A percentile compares a stretch with the other conserved stretches of the same genome.
Evolutionary conservation across 1,139 yeast species (phyloP).

Genomic region (Diutina neorugosa): DNA sequence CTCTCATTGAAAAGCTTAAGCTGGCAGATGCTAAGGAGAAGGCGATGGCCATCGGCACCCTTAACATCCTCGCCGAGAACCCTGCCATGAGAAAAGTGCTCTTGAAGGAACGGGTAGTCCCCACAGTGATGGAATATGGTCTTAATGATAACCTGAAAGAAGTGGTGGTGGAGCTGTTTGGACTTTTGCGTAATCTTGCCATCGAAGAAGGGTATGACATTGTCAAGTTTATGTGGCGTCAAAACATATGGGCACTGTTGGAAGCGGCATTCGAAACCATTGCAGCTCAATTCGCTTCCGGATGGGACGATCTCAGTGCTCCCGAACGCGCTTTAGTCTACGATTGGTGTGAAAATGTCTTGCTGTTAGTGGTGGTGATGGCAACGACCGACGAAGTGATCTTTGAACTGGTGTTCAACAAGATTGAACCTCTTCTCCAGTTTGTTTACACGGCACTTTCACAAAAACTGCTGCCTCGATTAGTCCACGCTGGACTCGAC

Average conservation of each 20-base stretch:
- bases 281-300: slow-evolving; percentile 30
- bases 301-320: slow-evolving; percentile 15
- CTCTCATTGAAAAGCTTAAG: slow-evolving; percentile 53
- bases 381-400: slow-evolving; percentile 55
- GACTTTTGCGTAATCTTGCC: slow-evolving; percentile 65
- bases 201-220: slow-evolving; percentile 87
- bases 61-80: slow-evolving; percentile 63
- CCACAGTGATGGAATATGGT: slow-evolving; percentile 49
- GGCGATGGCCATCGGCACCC: slow-evolving; percentile 66
- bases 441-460: slow-evolving; percentile 32
- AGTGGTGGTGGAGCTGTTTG: slow-evolving; percentile 68
- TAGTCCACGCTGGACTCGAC: slow-evolving; percentile 45
- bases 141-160: slow-evolving; percentile 62
- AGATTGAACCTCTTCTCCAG: slow-evolving; percentile 28
- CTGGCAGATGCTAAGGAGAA: slow-evolving; percentile 61
- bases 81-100: slow-evolving; percentile 46
- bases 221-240: slow-evolving; percentile 64
- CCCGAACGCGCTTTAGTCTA: slow-evolving; percentile 10
- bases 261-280: slow-evolving; percentile 39
- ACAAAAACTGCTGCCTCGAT: slow-evolving; percentile 17
- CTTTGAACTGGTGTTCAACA: slow-evolving; percentile 36
- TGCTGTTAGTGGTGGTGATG: slow-evolving; percentile 57
- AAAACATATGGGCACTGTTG: slow-evolving; percentile 57
- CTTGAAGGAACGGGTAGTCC: slow-evolving; percentile 59
- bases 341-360: slow-evolving; percentile 62